Evolutionary conservation across 768 basidiomycete species (phyloP), one percentile per base, ranked within the genome.

Genomic region (Coprinopsis sp.): DNA sequence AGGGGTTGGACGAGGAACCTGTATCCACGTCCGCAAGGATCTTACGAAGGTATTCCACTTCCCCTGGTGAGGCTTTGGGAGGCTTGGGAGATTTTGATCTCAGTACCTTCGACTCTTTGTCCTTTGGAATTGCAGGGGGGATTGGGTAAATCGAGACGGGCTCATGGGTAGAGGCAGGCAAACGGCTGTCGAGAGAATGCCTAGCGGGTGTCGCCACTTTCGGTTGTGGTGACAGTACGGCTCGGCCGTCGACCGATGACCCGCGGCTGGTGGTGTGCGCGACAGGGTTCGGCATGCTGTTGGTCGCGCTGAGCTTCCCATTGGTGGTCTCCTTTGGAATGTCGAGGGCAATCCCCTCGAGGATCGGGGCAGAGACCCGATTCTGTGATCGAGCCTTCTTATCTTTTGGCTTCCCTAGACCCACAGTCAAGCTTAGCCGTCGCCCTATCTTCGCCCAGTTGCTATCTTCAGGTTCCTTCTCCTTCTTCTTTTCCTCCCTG

Each of bases 21-120:
- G 73, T 64, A 12, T 74, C 68, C 16, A 82, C 69, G 47, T 89
- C 84, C 0, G 86, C 82, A 8, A 89, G 71, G 27, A 89, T 77
- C 46, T 73, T 74, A 16, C 81, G 78, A 12, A 90, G 69, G 59
- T 88, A 90, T 40, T 76, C 81, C 3, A 73, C 62, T 54, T 91
- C 82, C 33, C 78, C 76, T 13, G 70, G 50, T 1, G 74, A 66
- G 3, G 76, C 72, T 60, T 81, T 83, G 0, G 78, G 79, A 0
- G 71, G 66, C 47, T 77, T 78, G 0, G 73, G 73, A 0, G 71
- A 68, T 46, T 71, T 79, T 27, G 66, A 58, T 8, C 69, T 67
- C 21, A 49, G 58, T 30, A 58, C 51, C 21, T 28, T 22, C 33
- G 47, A 27, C n/a, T n/a, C n/a, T n/a, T n/a, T n/a, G n/a, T n/a